A percentile compares a stretch with the other conserved stretches of the same genome.
phyloP scores from a whole-genome alignment of 495 filamentous ascomycete species.

The Halenospora varia region DNA sequence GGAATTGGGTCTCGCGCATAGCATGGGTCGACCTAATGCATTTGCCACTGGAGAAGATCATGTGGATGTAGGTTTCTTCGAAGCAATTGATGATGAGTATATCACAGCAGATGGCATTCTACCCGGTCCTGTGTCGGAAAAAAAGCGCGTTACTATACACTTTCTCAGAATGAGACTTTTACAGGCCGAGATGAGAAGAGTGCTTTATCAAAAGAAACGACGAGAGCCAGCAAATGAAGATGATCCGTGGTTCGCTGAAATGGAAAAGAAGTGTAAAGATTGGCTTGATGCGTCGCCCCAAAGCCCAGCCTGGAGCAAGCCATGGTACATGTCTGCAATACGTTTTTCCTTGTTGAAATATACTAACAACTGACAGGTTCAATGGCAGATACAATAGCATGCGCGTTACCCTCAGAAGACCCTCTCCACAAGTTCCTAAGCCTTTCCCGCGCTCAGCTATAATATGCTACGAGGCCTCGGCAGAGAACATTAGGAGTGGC shows the following conservation, averaged over 20 bases:
- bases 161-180: slow-evolving; percentile 88
- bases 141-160: slow-evolving; percentile 84
- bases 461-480: slow-evolving; percentile 76
- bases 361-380: slow-evolving; percentile 53
- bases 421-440: slow-evolving; percentile 84
- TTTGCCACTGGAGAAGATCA: slow-evolving; percentile 76
- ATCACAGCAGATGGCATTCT: slow-evolving; percentile 77
- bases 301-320: slow-evolving; percentile 43
- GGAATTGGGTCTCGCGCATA: slow-evolving; percentile 84
- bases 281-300: slow-evolving; percentile 56
- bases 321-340: slow-evolving; percentile 38
- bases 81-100: slow-evolving; percentile 69
- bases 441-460: slow-evolving; percentile 70
- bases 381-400: slow-evolving; percentile 75
- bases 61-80: slow-evolving; percentile 78
- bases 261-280: slow-evolving; percentile 69
- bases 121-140: slow-evolving; percentile 61
- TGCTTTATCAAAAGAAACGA: slow-evolving; percentile 76
- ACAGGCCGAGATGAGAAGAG: slow-evolving; percentile 80
- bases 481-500: slow-evolving; percentile 74
- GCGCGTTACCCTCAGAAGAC: slow-evolving; percentile 76
- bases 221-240: slow-evolving; percentile 66
- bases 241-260: slow-evolving; percentile 80
- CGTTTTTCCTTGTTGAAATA: background rate
- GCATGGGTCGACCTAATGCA: slow-evolving; percentile 75